Base-by-base conservation (phyloP, 495 filamentous ascomycete species). In the Podospora pseudopauciseta region DNA sequence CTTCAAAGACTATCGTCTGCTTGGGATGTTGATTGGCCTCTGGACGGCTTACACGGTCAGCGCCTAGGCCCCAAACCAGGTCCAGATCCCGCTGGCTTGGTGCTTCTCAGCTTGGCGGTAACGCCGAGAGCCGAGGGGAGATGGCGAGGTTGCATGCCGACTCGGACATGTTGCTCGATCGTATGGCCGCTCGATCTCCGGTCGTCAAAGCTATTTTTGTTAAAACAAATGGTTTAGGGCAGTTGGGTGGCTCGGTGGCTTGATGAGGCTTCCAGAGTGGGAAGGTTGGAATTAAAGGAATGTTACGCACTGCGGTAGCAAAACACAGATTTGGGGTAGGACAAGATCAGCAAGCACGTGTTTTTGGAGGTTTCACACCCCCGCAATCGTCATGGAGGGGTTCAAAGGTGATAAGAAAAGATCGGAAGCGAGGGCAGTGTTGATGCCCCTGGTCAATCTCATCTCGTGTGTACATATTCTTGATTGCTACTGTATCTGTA, bases 71-170 rank as follows among this genome's bases (percentile, higher is more conserved):
- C 39, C 13, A 18, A 49, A 11, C 55, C 55, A 1, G n/a, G 23
- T 58, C 23, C 55, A 58, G 55, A 58, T 58, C 55, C 55, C 19
- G 55, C 15, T 19, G 26, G 26, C 34, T 11, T 44, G 23, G 59
- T 23, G 11, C 26, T 59, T 59, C 39, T 3, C 39, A 49, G 11
- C 39, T 49, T 49, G 34, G 30, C 28, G 18, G 60, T 15, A 15
- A 44, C 60, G 54, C 44, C 44, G 39, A 49, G 66, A 63, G 20
- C 60, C 55, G 56, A 60, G 66, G 26, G 60, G 55, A 49, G 39
- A 49, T 49, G 18, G 54, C 26, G 18, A 54, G 55, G 55, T 62
- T 62, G 6, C 60, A 62, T 30, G 6, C 32, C 32, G 60, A 62
- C 15, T 27, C 32, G 39, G 60, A 32, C 27, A 32, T 27, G 60